Evolutionary conservation across 2,329 filamentous ascomycete genomes (phyloP), one percentile per base, ranked within the genome.

Genomic region (Aspergillus aculeatus): DNA sequence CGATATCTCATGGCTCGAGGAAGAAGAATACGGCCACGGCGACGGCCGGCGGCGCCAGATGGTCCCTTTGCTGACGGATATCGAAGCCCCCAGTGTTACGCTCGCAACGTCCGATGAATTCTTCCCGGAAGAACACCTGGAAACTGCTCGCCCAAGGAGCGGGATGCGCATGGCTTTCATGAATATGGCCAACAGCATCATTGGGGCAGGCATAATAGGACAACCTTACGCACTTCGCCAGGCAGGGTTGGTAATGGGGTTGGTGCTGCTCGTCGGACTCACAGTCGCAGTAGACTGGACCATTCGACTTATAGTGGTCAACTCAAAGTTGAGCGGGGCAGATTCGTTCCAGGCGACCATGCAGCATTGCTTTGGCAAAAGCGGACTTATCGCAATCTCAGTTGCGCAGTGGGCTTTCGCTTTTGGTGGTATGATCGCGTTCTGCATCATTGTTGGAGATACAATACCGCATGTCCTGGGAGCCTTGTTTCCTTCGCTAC

Each of bases 161-260:
- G 89, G 90, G 5, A 83, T 98, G 78, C 83, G 85, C 63, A 91
- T 89, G 73, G 94, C 95, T 3, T 98, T 99, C 68, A 96, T 98
- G 92, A 99, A 99, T 78, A 99, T 99, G 95, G 94, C 95, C 64
- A 99, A 99, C 80, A 96, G 91, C 69, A 99, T 99, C 74, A 97
- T 99, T 62, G 86, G 86, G 31, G 86, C 86, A 31, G 86, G 86
- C 2, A 89, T 89, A 61, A 89, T 89, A 67, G 86, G 91, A 3
- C 95, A 99, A 78, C 93, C 95, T 12, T 99, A 98, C 77, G 95
- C 95, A n/a, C 89, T 99, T 72, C 87, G 86, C 60, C 93, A 98
- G 79, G 95, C 95, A 7, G 95, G 95, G 6, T 84, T 99, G 68
- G 74, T 91, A 16, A 89, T 90, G 41, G 95, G 95, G 29, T 82